Evolutionary conservation across 2,329 filamentous ascomycete species (phyloP).

Genomic region (Trichophyton mentagrophytes): DNA sequence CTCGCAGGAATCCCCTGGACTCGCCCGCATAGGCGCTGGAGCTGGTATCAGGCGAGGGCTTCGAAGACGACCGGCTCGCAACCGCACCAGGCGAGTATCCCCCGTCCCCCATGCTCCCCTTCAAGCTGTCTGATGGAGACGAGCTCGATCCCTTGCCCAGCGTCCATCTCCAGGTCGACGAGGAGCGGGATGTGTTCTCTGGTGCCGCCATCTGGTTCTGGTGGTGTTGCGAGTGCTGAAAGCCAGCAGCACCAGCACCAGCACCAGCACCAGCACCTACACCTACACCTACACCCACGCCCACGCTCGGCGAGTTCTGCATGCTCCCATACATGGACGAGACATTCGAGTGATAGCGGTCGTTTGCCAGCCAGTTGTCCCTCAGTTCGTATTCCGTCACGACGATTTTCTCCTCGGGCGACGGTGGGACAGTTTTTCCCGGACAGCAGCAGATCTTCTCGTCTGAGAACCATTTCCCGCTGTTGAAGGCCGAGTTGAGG

Average conservation of each 20-base stretch:
- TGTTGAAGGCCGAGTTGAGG: background rate
- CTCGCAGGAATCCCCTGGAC: background rate
- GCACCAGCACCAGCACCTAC: too few relatives aligned
- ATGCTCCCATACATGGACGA: background rate
- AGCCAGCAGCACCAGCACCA: too few relatives aligned
- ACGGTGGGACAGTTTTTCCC: constrained; percentile 2
- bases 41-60: background rate
- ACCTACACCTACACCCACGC: background rate
- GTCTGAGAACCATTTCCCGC: constrained; percentile 1
- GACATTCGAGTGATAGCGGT: background rate
- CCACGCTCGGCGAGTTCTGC: background rate
- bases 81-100: background rate
- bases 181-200: constrained; percentile 5
- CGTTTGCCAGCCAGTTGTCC: background rate
- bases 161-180: constrained; percentile 16
- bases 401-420: constrained; percentile 1
- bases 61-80: background rate
- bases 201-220: background rate
- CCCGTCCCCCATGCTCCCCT: background rate
- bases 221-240: too few relatives aligned
- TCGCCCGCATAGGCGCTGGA: background rate
- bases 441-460: background rate
- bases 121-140: background rate
- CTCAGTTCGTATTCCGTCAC: constrained; percentile 2
- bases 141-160: background rate